Percentiles rank a stretch among this genome's conserved stretches.
Evolutionary conservation across 2,329 filamentous ascomycete genomes (phyloP).

Genomic region (Diaporthe sp.): DNA sequence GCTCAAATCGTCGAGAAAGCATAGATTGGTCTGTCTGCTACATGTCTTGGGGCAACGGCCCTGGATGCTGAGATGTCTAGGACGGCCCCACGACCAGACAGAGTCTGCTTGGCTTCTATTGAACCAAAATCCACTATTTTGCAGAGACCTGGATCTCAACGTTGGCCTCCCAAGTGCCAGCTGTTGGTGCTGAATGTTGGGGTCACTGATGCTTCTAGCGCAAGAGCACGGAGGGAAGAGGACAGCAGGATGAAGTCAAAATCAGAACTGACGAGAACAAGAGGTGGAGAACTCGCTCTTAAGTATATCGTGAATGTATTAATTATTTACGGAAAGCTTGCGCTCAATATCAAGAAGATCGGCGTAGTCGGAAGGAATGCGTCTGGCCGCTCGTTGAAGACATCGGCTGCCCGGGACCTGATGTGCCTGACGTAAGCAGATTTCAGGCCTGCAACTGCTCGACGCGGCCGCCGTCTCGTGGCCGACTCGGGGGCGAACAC

Average conservation of each 20-base stretch:
- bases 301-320: background rate
- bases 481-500: slow-evolving; percentile 18
- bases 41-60: too few species aligned
- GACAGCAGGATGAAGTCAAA: background rate
- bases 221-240: background rate
- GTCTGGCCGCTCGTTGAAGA: too few species aligned
- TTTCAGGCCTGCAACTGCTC: slow-evolving; percentile 25
- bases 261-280: background rate
- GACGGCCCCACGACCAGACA: too few species aligned
- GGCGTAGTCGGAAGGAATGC: background rate
- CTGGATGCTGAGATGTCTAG: too few species aligned
- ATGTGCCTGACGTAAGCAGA: slow-evolving; percentile 26
- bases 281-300: too few species aligned
- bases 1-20: background rate
- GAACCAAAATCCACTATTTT: background rate
- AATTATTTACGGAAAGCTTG: background rate
- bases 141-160: background rate
- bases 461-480: slow-evolving; percentile 28
- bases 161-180: background rate
- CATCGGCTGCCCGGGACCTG: background rate
- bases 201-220: background rate
- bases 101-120: background rate
- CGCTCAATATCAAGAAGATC: background rate
- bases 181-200: background rate
- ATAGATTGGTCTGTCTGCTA: too few species aligned